Evolutionary conservation across 2,329 filamentous ascomycete genomes (phyloP), one percentile per base, ranked within the genome.

Genomic region (Penicillium sp.): DNA sequence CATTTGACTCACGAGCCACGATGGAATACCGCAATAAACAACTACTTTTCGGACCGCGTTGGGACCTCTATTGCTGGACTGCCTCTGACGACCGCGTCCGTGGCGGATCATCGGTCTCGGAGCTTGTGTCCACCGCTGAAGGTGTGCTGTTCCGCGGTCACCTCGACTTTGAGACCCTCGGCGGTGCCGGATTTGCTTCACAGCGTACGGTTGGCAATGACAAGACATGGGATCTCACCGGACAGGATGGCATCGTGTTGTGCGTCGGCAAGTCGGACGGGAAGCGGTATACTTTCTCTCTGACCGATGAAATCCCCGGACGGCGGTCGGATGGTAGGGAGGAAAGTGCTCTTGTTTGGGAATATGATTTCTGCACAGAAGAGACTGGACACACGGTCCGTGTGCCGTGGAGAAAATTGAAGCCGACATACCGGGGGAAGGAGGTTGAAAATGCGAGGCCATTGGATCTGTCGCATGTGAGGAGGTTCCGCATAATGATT

Each of bases 121-220:
- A 75, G 53, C 66, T 82, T n/a, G 67, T 65, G 35, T 51, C 63
- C 31, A 66, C 65, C 16, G 54, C 65, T 12, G 56, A 67, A 2
- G 67, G 64, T 4, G 80, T 77, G 3, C 68, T 66, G 8, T 90
- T 91, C 71, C 72, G 80, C 55, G 88, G 89, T 2, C 75, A 75
- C 19, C 77, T 93, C 16, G 88, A 93, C 69, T 89, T 85, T 55
- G 78, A 77, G 45, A 82, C 87, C 0, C 80, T 93, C 0, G 88
- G 88, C 22, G 88, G 87, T 27, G 88, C 89, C 0, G 89, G 89
- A 4, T 93, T 95, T 64, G 88, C 88, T 9, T 88, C 84, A 4
- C 89, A 92, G 65, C 80, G 85, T 39, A 89, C 85, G 4, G 77
- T 75, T 3, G 69, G 69, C 33, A 80, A 82, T 7, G 71, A 78